Evolutionary conservation across 352 stramenopile species (phyloP).

Genomic region (Pythium myriotylum): DNA sequence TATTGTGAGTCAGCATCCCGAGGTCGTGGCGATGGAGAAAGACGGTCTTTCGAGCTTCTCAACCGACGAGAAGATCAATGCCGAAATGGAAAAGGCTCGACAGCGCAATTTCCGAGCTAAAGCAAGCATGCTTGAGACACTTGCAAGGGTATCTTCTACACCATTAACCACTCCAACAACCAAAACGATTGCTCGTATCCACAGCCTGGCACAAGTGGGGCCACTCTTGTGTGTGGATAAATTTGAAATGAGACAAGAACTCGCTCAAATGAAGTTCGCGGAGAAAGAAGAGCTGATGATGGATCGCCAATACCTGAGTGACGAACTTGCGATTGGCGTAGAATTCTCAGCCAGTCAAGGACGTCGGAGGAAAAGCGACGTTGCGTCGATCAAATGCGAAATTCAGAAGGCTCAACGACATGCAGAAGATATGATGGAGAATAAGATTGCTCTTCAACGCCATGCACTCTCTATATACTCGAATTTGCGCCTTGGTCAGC

Average conservation of each 20-base stretch:
- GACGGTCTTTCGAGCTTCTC: conserved; percentile 10
- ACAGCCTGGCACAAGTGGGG: conserved; percentile 54
- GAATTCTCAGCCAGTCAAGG: background rate
- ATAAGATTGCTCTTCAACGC: conserved; percentile 43
- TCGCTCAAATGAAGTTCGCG: conserved; percentile 33
- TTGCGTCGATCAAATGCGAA: conserved; percentile 43
- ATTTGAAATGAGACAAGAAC: conserved; percentile 32
- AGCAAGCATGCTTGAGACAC: conserved; percentile 23
- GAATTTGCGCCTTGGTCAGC: conserved; percentile 39
- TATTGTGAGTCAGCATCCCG: conserved; percentile 63
- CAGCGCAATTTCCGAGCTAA: conserved; percentile 31
- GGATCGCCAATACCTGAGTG: conserved; percentile 62
- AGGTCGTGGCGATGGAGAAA: conserved; percentile 44
- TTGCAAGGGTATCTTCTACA: conserved; percentile 8
- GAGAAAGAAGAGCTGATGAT: conserved; percentile 53
- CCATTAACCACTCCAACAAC: background rate
- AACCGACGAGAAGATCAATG: conserved; percentile 23
- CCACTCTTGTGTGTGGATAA: conserved; percentile 40
- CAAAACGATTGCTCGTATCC: conserved; percentile 30
- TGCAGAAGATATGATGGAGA: conserved; percentile 43
- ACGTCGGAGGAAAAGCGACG: conserved; percentile 6
- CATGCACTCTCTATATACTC: conserved; percentile 61
- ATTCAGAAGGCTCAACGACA: conserved; percentile 39
- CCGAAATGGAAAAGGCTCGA: conserved; percentile 17
- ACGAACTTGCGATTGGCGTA: conserved; percentile 47